Evolutionary conservation across 73 alveolate genomes (phyloP).

Genomic region (Paramecium sonneborni): DNA sequence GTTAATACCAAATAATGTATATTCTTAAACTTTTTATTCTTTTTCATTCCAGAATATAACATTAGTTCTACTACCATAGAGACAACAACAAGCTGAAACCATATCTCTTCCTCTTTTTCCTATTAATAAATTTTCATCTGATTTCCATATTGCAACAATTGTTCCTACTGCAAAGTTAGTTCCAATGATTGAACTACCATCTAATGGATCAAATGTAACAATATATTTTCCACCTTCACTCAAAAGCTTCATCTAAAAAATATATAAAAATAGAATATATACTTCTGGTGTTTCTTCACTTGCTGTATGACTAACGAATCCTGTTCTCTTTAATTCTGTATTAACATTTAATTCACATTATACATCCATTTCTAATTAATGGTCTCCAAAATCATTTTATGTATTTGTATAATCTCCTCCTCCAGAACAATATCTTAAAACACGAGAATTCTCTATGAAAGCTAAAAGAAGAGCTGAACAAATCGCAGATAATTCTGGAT

Average conservation of each 20-base stretch:
- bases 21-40: conserved; percentile 67
- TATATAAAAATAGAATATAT: background rate
- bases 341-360: conserved; percentile 22
- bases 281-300: conserved; percentile 53
- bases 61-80: conserved; percentile 83
- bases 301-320: conserved; percentile 20
- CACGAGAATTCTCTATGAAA: background rate
- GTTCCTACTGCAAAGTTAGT: conserved; percentile 82
- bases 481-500: background rate
- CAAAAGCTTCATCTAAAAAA: background rate
- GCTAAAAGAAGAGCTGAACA: conserved; percentile 35
- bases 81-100: conserved; percentile 74
- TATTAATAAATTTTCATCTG: conserved; percentile 61
- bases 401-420: conserved; percentile 25
- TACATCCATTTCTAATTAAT: conserved; percentile 34
- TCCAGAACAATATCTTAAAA: conserved; percentile 12
- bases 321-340: background rate
- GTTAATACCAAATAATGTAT: conserved; percentile 58
- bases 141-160: conserved; percentile 78
- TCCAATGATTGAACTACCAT: conserved; percentile 80
- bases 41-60: conserved; percentile 69
- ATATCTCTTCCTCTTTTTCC: conserved; percentile 75
- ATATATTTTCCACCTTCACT: conserved; percentile 67
- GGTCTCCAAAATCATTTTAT: conserved; percentile 47
- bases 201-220: conserved; percentile 83